phyloP scores from a whole-genome alignment of 2,329 filamentous ascomycete species.

The Monilinia aucupariae region DNA sequence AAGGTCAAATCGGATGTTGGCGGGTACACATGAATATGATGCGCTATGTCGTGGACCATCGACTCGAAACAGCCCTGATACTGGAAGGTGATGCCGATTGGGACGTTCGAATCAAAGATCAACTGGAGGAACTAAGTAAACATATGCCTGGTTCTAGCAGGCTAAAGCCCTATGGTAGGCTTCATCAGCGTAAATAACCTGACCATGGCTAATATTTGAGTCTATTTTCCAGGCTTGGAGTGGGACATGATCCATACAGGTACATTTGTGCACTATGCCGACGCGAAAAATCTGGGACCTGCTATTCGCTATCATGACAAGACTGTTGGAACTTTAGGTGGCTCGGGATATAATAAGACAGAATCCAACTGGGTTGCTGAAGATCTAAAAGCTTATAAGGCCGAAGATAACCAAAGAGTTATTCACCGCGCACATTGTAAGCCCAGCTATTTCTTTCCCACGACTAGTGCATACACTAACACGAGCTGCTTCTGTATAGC shows the following conservation, averaged over 20 bases:
- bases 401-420: neutral
- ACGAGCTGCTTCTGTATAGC: neutral
- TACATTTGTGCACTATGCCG: neutral
- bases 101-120: slow-evolving; percentile 1
- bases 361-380: neutral
- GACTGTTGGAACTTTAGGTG: neutral
- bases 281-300: neutral
- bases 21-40: slow-evolving; percentile 9
- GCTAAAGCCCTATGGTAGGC: slow-evolving; percentile 1
- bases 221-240: neutral
- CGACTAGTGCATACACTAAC: slow-evolving; percentile 2
- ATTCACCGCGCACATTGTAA: slow-evolving; percentile 3
- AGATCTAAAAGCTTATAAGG: neutral
- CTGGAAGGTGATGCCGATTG: slow-evolving; percentile 10
- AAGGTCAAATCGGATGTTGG: slow-evolving; percentile 6
- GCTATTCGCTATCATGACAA: neutral
- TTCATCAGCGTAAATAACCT: neutral
- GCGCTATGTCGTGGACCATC: slow-evolving; percentile 7
- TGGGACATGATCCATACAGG: slow-evolving; percentile 6
- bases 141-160: slow-evolving; percentile 6
- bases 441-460: neutral
- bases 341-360: neutral
- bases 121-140: slow-evolving; percentile 3
- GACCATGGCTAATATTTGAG: neutral
- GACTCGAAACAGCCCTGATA: slow-evolving; percentile 8